phyloP scores from a whole-genome alignment of 192 early-diverging fungal genomes.

The Coemansia sp. region DNA sequence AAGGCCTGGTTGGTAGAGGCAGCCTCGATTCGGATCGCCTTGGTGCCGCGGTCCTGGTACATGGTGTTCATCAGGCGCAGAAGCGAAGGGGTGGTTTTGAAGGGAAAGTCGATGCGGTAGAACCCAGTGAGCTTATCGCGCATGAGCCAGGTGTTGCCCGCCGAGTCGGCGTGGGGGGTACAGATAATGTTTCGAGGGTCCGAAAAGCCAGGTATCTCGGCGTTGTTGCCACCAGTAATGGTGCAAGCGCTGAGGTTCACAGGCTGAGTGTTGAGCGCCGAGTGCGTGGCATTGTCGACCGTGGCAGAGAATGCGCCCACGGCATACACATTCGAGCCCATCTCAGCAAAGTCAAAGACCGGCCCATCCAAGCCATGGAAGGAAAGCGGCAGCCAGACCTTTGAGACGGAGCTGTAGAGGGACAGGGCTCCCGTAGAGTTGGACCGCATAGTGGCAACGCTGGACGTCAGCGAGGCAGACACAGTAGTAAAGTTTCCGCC shows the following conservation, averaged over 20 bases:
- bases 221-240: slow-evolving; percentile 57
- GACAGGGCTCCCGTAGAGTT: slow-evolving; percentile 32
- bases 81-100: slow-evolving; percentile 58
- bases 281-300: slow-evolving; percentile 58
- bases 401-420: slow-evolving; percentile 26
- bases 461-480: slow-evolving; percentile 10
- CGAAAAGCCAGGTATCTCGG: slow-evolving; percentile 25
- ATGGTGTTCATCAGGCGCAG: slow-evolving; percentile 66
- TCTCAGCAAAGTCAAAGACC: slow-evolving; percentile 58
- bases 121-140: slow-evolving; percentile 67
- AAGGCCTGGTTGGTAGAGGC: slow-evolving; percentile 56
- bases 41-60: slow-evolving; percentile 60
- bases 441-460: slow-evolving; percentile 33
- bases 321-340: slow-evolving; percentile 59
- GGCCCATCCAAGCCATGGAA: slow-evolving; percentile 70
- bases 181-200: slow-evolving; percentile 58
- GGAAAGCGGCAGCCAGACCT: slow-evolving; percentile 58
- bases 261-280: slow-evolving; percentile 52
- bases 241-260: slow-evolving; percentile 49
- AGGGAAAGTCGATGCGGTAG: slow-evolving; percentile 60
- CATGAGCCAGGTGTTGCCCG: slow-evolving; percentile 66
- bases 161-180: slow-evolving; percentile 17
- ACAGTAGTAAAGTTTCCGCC: slow-evolving; percentile 54
- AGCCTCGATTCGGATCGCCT: slow-evolving; percentile 64
- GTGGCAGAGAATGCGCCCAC: slow-evolving; percentile 70